Base-by-base conservation (phyloP, 2,329 filamentous ascomycete genomes). In the Fusarium circinatum region DNA sequence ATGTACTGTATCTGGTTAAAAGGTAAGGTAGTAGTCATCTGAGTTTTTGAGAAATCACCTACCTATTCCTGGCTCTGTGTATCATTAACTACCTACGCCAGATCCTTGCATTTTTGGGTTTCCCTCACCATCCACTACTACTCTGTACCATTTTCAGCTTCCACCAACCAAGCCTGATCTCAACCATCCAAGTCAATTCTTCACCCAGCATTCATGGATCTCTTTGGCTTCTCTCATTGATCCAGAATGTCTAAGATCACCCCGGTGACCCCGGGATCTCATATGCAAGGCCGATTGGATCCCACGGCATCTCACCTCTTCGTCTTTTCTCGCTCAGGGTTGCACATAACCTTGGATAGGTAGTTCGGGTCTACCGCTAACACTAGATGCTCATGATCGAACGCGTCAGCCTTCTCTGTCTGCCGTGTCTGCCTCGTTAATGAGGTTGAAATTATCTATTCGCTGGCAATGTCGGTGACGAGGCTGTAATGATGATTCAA, bases 251-350 rank as follows among this genome's bases (percentile, higher is more conserved):
- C 62, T 48, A 62, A 59, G 69, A 52, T 67, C 62, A 32, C 61
- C 65, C 62, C 65, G 69, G 71, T 67, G 62, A 63, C 63, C 75
- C 74, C 74, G 70, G 72, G 65, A 71, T 72, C 70, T 78, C 58
- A 72, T 73, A 76, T 67, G 73, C 76, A 76, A 52, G 58, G 61
- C 68, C 75, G 70, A 77, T 78, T 76, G 75, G 70, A 78, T 75
- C 65, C 62, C 52, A 70, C 61, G 42, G 55, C 65, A 70, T 70
- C 63, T 76, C 62, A 51, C 52, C 73, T 77, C 49, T 59, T 61
- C 38, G 26, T 63, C 42, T 52, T 63, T 45, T 64, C 41, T 65
- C 47, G 41, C 47, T 55, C 34, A 54, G 48, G 45, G 58, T 68
- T 70, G 71, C 70, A 66, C 51, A 61, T 45, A 60, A 56, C 48